Evolutionary conservation across 2,329 filamentous ascomycete genomes (phyloP), one percentile per base, ranked within the genome.

Genomic region (Calycina herbarum): DNA sequence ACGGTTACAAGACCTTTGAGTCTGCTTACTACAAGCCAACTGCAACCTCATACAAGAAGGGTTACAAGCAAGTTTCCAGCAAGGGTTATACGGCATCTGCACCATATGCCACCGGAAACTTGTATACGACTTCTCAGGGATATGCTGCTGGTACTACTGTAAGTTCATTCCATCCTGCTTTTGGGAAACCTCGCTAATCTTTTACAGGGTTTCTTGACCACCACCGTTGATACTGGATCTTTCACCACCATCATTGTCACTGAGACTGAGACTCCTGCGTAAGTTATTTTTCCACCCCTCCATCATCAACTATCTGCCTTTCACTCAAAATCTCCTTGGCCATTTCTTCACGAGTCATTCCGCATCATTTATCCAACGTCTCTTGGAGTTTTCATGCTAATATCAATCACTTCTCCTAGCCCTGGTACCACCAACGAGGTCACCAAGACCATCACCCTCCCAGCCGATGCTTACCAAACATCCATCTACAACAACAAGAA

Each of bases 1-100:
- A 13, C 1, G 57, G 6, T 11, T 31, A 33, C 17, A 58, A 58
- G 57, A 7, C 13, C 3, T 13, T 13, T 11, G n/a, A 51, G 45
- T 51, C n/a, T 51, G 45, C 45, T 4, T 17, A 48, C n/a, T 51
- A 51, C 45, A 51, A 51, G 45, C n/a, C 45, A 51, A 51, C 45
- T 51, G 45, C 45, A 24, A 51, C 45, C 45, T n/a, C 45, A 51
- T 51, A 51, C 45, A 51, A 51, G 45, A 10, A 20, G n/a, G 45
- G 45, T 51, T 51, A 20, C 17, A 51, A 51, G 45, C 42, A 48
- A 6, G 42, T 20, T 42, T 15, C 42, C 20, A 51, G n/a, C 45
- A 51, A 51, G n/a, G 45, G 45, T 24, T 51, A 51, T 15, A 20
- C 3, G n/a, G 20, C 45, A 24, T 10, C n/a, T 51, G 45, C 45